phyloP scores from a whole-genome alignment of 768 basidiomycete genomes.

The Dentipellis fragilis region DNA sequence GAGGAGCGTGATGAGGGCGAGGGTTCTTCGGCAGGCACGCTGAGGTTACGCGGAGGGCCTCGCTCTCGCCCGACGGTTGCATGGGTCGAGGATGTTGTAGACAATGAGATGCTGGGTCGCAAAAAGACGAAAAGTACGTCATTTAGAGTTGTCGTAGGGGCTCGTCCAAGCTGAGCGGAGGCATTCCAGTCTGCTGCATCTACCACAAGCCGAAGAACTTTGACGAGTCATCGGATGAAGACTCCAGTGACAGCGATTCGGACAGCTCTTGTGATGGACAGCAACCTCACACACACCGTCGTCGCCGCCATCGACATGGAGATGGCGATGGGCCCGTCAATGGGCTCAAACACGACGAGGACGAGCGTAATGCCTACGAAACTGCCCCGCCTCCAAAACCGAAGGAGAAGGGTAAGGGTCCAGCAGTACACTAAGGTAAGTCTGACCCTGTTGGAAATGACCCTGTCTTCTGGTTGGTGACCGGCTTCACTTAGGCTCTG shows the following conservation, averaged over 20 bases:
- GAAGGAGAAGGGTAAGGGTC: background rate
- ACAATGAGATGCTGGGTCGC: slow-evolving; percentile 83
- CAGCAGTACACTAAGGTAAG: background rate
- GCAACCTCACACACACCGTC: background rate
- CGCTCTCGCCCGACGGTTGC: slow-evolving; percentile 43
- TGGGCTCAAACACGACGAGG: background rate
- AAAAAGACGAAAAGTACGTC: slow-evolving; percentile 90
- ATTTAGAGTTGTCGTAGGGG: background rate
- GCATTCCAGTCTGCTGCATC: slow-evolving; percentile 80
- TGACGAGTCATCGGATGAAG: slow-evolving; percentile 72
- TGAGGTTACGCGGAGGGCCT: slow-evolving; percentile 51
- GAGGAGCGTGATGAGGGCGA: background rate
- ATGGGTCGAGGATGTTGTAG: slow-evolving; percentile 80
- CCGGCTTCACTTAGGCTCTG: too few relatives aligned
- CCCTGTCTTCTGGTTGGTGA: background rate
- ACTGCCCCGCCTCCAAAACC: too few relatives aligned
- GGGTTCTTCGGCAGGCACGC: slow-evolving; percentile 27
- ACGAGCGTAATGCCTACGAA: background rate
- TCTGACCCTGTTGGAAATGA: background rate
- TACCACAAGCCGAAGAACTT: slow-evolving; percentile 76
- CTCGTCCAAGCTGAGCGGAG: background rate
- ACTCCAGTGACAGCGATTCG: slow-evolving; percentile 35
- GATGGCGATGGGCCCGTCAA: background rate
- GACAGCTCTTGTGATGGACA: slow-evolving; percentile 13
- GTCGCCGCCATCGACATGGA: background rate